phyloP scores from a whole-genome alignment of 768 basidiomycete genomes.

The Dentipellis sp. region DNA sequence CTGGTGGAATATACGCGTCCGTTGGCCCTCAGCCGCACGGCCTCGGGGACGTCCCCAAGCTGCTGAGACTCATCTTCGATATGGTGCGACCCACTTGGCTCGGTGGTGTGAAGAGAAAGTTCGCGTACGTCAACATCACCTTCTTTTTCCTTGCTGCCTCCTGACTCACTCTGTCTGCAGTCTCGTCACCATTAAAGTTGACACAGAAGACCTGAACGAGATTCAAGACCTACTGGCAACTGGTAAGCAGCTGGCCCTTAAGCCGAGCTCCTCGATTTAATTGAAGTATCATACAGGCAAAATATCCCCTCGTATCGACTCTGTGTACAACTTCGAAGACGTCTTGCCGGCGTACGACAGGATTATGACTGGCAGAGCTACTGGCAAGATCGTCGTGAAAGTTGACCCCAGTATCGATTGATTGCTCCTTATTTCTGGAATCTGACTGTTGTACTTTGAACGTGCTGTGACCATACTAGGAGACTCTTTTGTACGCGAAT shows the following conservation, averaged over 20 bases:
- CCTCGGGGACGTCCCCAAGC: conserved; percentile 3
- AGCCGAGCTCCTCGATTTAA: neutral
- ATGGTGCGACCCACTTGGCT: conserved; percentile 35
- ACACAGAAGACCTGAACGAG: conserved; percentile 25
- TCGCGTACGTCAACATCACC: conserved; percentile 28
- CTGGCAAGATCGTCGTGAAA: conserved; percentile 60
- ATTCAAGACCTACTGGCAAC: conserved; percentile 26
- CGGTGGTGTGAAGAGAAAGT: conserved; percentile 41
- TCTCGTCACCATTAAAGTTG: conserved; percentile 24
- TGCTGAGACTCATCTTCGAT: neutral
- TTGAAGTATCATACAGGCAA: conserved; percentile 26
- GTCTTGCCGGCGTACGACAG: conserved; percentile 53
- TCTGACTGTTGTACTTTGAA: too few species aligned
- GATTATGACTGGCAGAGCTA: conserved; percentile 43
- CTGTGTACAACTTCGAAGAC: conserved; percentile 46
- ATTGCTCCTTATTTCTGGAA: neutral
- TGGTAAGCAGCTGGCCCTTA: conserved; percentile 23
- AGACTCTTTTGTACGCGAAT: neutral
- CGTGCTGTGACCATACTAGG: too few species aligned
- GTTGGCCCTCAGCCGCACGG: conserved; percentile 36
- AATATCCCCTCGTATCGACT: conserved; percentile 50
- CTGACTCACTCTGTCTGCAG: conserved; percentile 16
- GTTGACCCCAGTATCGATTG: conserved; percentile 22
- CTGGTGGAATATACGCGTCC: conserved; percentile 42
- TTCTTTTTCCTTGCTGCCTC: neutral